A percentile compares a stretch with the other conserved stretches of the same genome.
phyloP scores from a whole-genome alignment of 2,329 filamentous ascomycete genomes.

The Exophiala sp. region DNA sequence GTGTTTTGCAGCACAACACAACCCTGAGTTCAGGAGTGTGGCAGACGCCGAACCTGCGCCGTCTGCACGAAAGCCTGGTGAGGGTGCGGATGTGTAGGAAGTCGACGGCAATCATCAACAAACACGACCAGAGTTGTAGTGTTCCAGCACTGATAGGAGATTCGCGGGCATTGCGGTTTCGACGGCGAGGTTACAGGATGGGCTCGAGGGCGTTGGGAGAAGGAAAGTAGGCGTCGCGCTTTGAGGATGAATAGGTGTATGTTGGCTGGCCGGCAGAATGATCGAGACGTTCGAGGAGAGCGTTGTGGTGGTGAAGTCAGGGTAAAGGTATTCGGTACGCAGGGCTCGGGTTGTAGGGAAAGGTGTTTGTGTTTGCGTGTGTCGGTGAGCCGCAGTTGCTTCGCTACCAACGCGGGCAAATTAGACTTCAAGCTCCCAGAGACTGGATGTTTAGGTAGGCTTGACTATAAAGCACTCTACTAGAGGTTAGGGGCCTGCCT shows the following conservation, averaged over 20 bases:
- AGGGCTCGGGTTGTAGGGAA: background rate
- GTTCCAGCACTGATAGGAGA: constrained; percentile 8
- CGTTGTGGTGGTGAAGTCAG: background rate
- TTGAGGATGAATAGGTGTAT: constrained; percentile 2
- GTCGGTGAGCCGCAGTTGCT: constrained; percentile 1
- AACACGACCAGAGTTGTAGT: constrained; percentile 16
- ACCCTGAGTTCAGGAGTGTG: constrained; percentile 2
- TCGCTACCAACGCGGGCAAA: constrained; percentile 1
- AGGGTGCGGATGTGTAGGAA: constrained; percentile 11
- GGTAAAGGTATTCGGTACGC: background rate
- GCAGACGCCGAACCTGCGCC: constrained; percentile 23
- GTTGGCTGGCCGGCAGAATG: constrained; percentile 13
- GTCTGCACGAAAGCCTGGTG: constrained; percentile 6
- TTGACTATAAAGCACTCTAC: background rate
- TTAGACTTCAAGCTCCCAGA: background rate
- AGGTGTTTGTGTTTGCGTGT: constrained; percentile 1
- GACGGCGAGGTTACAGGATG: constrained; percentile 2
- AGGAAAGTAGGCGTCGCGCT: constrained; percentile 1
- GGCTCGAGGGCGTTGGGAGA: background rate
- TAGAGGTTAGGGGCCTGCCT: background rate
- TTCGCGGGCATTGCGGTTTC: constrained; percentile 14
- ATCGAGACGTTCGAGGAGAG: background rate
- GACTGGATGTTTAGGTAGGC: background rate
- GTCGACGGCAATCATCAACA: constrained; percentile 20
- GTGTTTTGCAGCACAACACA: constrained; percentile 8